A percentile compares a stretch with the other conserved stretches of the same genome.
These are phyloP conservation scores for cucumber (Cucumis sativus) DNA, from an alignment of 306 rosid genomes.

Conservation along the genomic window DNA sequence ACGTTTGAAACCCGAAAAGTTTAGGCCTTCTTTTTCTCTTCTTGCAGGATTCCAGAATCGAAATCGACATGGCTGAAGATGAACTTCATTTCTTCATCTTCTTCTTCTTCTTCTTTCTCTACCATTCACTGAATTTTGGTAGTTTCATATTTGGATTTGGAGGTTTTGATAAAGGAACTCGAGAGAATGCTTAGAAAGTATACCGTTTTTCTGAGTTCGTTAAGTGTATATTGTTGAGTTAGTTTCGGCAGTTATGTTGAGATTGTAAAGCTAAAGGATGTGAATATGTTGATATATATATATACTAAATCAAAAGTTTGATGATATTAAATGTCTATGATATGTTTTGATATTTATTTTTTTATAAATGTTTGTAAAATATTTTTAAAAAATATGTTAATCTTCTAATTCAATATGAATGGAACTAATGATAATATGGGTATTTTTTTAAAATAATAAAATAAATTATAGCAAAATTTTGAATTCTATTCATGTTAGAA, in stretches of 20 bases:
- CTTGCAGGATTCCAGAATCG: conserved; percentile 43
- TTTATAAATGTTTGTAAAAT: no score
- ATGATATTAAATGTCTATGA: no score
- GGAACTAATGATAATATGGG: no score
- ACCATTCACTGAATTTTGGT: conserved; percentile 5
- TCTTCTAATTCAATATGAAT: no score
- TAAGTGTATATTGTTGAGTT: neutral
- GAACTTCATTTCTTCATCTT: conserved; percentile 2
- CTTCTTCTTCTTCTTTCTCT: neutral
- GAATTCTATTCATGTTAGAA: no score
- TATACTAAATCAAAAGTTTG: no score
- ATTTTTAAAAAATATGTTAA: no score
- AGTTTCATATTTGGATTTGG: neutral
- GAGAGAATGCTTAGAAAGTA: neutral
- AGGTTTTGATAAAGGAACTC: neutral
- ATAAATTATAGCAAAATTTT: no score
- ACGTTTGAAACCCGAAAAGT: conserved; percentile 41
- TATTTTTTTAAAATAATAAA: no score
- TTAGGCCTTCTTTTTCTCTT: conserved; percentile 60
- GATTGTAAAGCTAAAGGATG: no score
- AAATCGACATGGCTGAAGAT: conserved; percentile 32
- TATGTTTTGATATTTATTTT: no score
- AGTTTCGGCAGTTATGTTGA: neutral
- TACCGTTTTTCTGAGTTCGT: neutral
- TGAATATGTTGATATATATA: no score